A percentile compares a stretch with the other conserved stretches of the same genome.
Conservation (phyloP, 2,329 filamentous ascomycete genomes). For the Trichoderma endophyticum region DNA sequence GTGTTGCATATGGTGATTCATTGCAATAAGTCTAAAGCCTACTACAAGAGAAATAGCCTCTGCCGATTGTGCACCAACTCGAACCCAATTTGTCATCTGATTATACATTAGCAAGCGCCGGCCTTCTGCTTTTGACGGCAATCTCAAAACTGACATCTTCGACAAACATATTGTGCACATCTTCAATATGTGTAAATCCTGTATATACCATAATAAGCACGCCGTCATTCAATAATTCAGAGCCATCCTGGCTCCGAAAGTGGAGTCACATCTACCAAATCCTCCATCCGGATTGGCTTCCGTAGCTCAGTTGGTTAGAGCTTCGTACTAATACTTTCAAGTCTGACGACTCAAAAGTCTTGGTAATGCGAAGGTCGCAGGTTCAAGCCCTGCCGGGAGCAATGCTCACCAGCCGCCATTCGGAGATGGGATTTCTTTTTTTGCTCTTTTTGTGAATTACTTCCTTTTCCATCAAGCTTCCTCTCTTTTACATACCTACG, state of each 20-base stretch:
- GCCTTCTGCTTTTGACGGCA: no score
- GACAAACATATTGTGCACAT: background rate
- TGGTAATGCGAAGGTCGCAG: constrained; percentile 8
- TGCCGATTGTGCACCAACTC: no score
- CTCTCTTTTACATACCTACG: background rate
- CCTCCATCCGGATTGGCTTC: background rate
- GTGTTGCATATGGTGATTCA: no score
- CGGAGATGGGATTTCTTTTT: background rate
- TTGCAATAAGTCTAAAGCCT: no score
- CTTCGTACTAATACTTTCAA: background rate
- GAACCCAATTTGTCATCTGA: no score
- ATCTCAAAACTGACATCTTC: no score
- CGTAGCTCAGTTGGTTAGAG: background rate
- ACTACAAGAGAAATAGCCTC: no score
- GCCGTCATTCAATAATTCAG: background rate
- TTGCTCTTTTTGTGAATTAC: background rate
- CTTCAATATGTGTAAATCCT: background rate
- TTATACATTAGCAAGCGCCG: no score
- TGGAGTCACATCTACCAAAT: background rate
- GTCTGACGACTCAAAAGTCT: background rate
- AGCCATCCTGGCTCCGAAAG: background rate
- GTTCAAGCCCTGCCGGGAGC: constrained; percentile 11
- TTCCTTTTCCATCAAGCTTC: background rate
- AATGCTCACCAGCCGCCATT: background rate
- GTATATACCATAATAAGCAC: background rate